Evolutionary conservation across 1,284 basidiomycete genomes (phyloP), one percentile per base, ranked within the genome.

Genomic region (Malassezia obtusa): DNA sequence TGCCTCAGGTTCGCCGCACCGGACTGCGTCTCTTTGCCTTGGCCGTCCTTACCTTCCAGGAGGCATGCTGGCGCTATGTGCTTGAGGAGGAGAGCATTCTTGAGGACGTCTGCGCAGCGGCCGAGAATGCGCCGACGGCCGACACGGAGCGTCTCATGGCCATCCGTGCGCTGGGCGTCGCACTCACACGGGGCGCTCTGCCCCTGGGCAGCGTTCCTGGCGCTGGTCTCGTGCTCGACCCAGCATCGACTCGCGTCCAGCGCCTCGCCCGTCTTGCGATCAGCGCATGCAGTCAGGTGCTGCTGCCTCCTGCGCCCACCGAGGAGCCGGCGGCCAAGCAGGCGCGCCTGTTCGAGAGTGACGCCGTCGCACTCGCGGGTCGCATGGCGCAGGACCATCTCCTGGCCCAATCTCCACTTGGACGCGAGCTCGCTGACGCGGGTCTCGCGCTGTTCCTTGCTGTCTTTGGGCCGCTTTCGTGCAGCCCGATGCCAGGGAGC

Each of bases 281-380:
- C 2, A 38, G 49, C 0, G 51, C 60, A 14, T 14, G 62, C 2
- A 31, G 37, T 22, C 31, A 48, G n/a, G 30, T 48, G 17, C 12
- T 57, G 3, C 33, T 44, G 1, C 38, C 31, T 28, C 7, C 21
- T 4, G 38, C 21, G 38, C 21, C 10, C 22, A 7, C 12, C 14
- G 28, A 22, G 14, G 43, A 15, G 32, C 59, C 15, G 50, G 48
- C 48, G 10, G 25, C 57, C 2, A 66, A 66, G 36, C 62, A 61
- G 25, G 51, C 61, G 3, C 59, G 60, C 17, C 45, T 61, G 1
- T 67, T 63, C 47, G 65, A 67, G 25, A 65, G 63, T 7, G 65
- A 67, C 25, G 24, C 61, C 12, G 55, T 67, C 33, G 54, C 58
- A 14, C 50, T 38, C 11, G 12, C 52, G 14, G 37, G 39, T 4